Base-by-base conservation (phyloP, 495 filamentous ascomycete species). In the Neurospora sp. region DNA sequence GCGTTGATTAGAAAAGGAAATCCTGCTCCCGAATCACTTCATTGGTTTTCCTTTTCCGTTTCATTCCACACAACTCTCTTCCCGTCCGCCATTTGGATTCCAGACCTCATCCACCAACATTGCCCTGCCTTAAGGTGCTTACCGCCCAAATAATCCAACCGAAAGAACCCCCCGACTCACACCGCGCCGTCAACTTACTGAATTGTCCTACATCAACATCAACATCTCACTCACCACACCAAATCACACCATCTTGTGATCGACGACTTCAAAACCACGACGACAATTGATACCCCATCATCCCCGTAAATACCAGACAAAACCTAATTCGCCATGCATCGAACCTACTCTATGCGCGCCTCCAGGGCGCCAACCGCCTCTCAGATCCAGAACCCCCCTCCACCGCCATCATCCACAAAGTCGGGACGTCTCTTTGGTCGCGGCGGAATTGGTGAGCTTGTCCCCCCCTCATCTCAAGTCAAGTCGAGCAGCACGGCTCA, bases 261-360 rank as follows among this genome's bases (percentile, higher is more conserved):
- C 53, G 53, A 61, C 53, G 14, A 61, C 20, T 53, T 0, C 20
- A 53, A 22, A 12, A 11, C 11, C 22, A 4, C 53, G 22, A 61
- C 53, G 14, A 61, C 27, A 35, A 61, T 61, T 1, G 22, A 61
- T 18, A 61, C 53, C 27, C 14, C 5, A 59, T 27, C 48, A 59
- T 10, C 44, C 9, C 42, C 66, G 73, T 70, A 53, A 74, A 74
- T 53, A 74, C 69, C 53, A 18, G 4, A 44, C 53, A 27, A 37
- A 35, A 11, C 12, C 61, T 42, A 40, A 18, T 18, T 5, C 35
- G 41, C 70, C 68, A 98, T 98, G 96, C 95, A 98, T 89, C 93
- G 96, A 76, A 97, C 96, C 75, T 99, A 99, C 80, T 97, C 94
- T 76, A 97, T 98, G 95, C 93, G 96, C 89, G 91, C 95, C 85